Percentiles rank a stretch among this genome's conserved stretches.
Evolutionary conservation across 371 early-diverging fungal species (phyloP).

Genomic region (Syncephalastrum monosporum): DNA sequence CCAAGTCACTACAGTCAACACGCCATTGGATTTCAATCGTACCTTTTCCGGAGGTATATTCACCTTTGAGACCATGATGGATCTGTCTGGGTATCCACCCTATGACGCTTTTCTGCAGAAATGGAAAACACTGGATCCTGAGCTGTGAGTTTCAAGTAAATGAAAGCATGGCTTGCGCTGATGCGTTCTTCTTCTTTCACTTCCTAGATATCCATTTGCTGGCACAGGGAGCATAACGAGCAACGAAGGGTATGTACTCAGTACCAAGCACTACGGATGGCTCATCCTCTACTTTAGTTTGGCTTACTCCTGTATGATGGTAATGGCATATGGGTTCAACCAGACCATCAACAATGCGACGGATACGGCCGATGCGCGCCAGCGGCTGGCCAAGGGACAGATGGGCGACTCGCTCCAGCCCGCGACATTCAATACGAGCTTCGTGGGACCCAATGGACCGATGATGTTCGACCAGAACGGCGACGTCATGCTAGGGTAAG

Average conservation of each 20-base stretch:
- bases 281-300: constrained; percentile 9
- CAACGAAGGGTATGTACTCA: constrained; percentile 26
- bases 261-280: background rate
- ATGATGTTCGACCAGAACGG: constrained; percentile 58
- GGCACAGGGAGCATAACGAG: constrained; percentile 33
- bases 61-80: constrained; percentile 25
- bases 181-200: background rate
- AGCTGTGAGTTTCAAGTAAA: constrained; percentile 28
- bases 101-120: constrained; percentile 45
- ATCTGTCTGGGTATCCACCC: constrained; percentile 42
- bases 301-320: constrained; percentile 59
- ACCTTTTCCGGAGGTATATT: constrained; percentile 50
- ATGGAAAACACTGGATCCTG: constrained; percentile 45
- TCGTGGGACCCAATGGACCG: constrained; percentile 57
- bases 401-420: constrained; percentile 34
- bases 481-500: constrained; percentile 45
- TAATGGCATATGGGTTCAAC: constrained; percentile 51
- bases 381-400: constrained; percentile 25
- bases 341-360: constrained; percentile 33
- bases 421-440: constrained; percentile 46
- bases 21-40: constrained; percentile 28
- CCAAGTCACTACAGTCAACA: constrained; percentile 14
- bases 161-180: background rate
- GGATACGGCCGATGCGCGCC: constrained; percentile 17
- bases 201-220: constrained; percentile 32